A percentile compares a stretch with the other conserved stretches of the same genome.
These are phyloP conservation scores for Echinochloa phyllopogon DNA, from an alignment of 176 grass and related monocot species.

Conservation along the genomic window DNA sequence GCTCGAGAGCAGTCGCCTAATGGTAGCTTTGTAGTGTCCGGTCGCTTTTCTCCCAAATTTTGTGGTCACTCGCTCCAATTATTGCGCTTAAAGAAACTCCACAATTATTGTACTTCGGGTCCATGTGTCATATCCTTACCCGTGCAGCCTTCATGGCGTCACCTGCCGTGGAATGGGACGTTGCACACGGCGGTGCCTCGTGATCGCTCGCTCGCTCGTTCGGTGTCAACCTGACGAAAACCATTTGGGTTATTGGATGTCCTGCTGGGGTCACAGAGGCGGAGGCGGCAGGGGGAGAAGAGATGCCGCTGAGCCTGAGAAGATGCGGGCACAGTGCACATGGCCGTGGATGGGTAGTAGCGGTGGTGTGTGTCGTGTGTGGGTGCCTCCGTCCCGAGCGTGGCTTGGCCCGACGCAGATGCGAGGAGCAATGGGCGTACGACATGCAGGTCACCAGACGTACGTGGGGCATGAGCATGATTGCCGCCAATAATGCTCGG, in stretches of 20 bases:
- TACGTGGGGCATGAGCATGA: neutral
- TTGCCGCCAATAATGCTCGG: slow-evolving; percentile 8
- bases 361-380: neutral
- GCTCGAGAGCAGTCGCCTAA: neutral
- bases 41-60: neutral
- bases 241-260: neutral
- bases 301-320: neutral
- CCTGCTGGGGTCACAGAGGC: neutral
- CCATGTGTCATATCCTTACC: slow-evolving; percentile 30
- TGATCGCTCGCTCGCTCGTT: neutral
- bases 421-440: neutral
- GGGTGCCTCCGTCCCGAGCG: neutral
- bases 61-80: slow-evolving; percentile 10
- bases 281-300: neutral
- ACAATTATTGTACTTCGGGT: slow-evolving; percentile 43
- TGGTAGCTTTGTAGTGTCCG: neutral
- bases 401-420: neutral
- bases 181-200: neutral
- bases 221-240: neutral
- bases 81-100: neutral
- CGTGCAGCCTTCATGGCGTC: slow-evolving; percentile 19
- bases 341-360: neutral
- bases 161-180: neutral
- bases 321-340: slow-evolving; percentile 4
- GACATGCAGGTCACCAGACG: neutral